phyloP scores from a whole-genome alignment of 805 yeast species.

The Huiozyma sinensis region DNA sequence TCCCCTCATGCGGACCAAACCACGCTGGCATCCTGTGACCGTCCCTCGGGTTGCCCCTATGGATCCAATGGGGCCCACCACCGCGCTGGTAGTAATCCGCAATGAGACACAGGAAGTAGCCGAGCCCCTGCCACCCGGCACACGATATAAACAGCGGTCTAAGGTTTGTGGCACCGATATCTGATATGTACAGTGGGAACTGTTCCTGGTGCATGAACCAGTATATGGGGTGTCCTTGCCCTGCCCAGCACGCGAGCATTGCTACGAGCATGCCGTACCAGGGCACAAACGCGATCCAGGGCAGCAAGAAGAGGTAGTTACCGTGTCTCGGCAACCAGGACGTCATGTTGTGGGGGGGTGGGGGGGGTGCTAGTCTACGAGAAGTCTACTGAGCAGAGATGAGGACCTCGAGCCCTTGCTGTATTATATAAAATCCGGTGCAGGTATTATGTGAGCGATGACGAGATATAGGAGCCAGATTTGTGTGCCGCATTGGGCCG shows the following conservation, averaged over 20 bases:
- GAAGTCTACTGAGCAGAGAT: no score
- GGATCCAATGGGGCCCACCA: conserved; percentile 28
- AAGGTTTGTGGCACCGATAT: conserved; percentile 78
- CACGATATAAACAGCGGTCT: conserved; percentile 79
- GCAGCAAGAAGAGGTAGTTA: conserved; percentile 46
- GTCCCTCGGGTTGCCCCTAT: conserved; percentile 10
- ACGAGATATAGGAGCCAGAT: no score
- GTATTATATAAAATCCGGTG: no score
- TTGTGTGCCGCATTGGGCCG: no score
- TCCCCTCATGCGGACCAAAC: conserved; percentile 31
- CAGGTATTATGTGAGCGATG: no score
- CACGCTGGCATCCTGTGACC: conserved; percentile 29
- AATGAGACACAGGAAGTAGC: conserved; percentile 52
- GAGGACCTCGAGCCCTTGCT: no score
- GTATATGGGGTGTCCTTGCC: conserved; percentile 68
- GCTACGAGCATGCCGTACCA: conserved; percentile 94
- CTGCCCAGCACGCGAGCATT: conserved; percentile 66
- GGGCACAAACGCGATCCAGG: conserved; percentile 51
- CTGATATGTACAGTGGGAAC: conserved; percentile 62
- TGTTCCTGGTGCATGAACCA: conserved; percentile 38
- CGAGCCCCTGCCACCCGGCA: conserved; percentile 65
- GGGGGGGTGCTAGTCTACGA: no score
- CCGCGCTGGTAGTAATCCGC: conserved; percentile 53
- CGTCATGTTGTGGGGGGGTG: background rate
- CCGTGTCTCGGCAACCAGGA: conserved; percentile 16